Evolutionary conservation across 208 protist species (phyloP).

Genomic region (Crithidia expoeki): DNA sequence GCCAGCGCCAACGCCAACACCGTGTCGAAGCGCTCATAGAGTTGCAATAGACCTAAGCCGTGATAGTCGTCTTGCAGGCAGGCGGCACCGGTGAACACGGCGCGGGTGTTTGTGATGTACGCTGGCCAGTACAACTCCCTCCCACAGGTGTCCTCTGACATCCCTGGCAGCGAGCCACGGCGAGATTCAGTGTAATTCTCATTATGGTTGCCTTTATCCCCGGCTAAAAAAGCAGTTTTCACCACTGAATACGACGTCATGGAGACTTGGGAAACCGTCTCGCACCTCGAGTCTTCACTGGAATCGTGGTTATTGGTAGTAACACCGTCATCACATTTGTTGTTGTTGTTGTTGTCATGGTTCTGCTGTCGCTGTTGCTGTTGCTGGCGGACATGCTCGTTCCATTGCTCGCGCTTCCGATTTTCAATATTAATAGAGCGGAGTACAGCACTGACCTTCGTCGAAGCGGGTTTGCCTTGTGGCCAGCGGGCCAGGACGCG

Average conservation of each 20-base stretch:
- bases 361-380: conserved; percentile 3
- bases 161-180: not conserved
- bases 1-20: conserved; percentile 47
- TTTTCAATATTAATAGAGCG: conserved; percentile 44
- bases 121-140: conserved; percentile 74
- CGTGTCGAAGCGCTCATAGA: conserved; percentile 51
- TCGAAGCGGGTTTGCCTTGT: conserved; percentile 25
- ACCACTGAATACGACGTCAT: not conserved
- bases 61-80: conserved; percentile 36
- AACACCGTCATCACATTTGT: not conserved
- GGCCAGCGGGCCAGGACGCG: conserved; percentile 65
- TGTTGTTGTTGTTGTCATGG: not conserved
- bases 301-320: not conserved
- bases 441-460: conserved; percentile 36
- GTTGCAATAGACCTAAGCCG: conserved; percentile 41
- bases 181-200: not conserved
- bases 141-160: conserved; percentile 11
- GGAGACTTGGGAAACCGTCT: not conserved
- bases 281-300: not conserved
- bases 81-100: conserved; percentile 28
- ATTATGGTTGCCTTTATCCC: not conserved
- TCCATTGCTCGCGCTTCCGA: conserved; percentile 45
- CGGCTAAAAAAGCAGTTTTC: not conserved
- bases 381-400: conserved; percentile 30
- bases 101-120: conserved; percentile 42